Evolutionary conservation across 2,329 filamentous ascomycete genomes (phyloP), one percentile per base, ranked within the genome.

Genomic region (Plenodomus tracheiphilus): DNA sequence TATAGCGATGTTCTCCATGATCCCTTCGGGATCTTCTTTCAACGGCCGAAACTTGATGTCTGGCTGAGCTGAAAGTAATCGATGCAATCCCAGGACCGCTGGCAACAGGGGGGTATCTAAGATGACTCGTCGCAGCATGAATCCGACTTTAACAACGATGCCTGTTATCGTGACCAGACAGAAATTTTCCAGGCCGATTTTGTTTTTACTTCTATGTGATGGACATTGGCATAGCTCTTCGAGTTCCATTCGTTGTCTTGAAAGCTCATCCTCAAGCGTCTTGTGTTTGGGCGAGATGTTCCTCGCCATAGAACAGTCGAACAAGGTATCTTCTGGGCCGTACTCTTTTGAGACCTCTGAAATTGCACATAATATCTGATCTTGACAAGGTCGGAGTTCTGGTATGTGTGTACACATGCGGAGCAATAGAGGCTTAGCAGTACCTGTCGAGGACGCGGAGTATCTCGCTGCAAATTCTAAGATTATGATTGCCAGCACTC

Each of bases 31-130:
- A 25, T 25, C 22, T 10, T 10, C 10, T 25, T 41, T 19, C 25
- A 2, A 11, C 11, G 4, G 7, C 6, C 16, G 6, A 17, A 8
- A 22, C 21, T n/a, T n/a, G n/a, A n/a, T n/a, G n/a, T n/a, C n/a
- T n/a, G n/a, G n/a, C n/a, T n/a, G n/a, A n/a, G n/a, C n/a, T n/a
- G n/a, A n/a, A n/a, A n/a, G n/a, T n/a, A 16, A 32, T 16, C 39
- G n/a, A 41, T 30, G 18, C 19, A 17, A 17, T 37, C 16, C 18
- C 36, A 18, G 18, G 2, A 22, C 19, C 13, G 25, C 36, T 37
- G 39, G 44, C 18, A 11, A 13, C 22, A 47, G 20, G 11, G 39
- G 28, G n/a, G 28, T 47, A 16, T 41, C 39, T 15, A 47, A n/a
- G 16, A 37, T 28, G 18, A 37, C 28, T 4, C 17, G 18, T 10